These are phyloP conservation scores for Beta macrorhiza DNA, from an alignment of 179 eudicot species.

Conservation along the genomic window DNA sequence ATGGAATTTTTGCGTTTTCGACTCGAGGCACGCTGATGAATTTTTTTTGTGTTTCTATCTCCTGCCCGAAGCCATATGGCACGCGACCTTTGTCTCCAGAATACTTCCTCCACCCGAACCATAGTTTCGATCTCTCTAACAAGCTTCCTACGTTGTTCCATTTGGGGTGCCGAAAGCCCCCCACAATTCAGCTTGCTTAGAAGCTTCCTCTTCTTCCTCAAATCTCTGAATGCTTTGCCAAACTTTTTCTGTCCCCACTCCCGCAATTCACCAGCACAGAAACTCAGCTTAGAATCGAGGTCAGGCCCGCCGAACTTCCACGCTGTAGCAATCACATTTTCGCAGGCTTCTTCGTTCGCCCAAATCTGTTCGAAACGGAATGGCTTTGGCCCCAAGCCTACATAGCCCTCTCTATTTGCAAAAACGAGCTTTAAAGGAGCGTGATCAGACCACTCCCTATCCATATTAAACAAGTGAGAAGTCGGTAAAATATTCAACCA, in stretches of 20 bases:
- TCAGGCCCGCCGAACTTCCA: background rate
- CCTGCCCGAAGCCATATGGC: background rate
- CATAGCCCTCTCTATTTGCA: background rate
- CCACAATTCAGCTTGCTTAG: background rate
- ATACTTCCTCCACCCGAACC: too few species aligned
- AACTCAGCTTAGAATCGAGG: too few species aligned
- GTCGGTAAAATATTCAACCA: background rate
- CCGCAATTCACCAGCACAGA: background rate
- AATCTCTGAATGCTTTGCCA: background rate
- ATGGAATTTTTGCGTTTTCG: background rate
- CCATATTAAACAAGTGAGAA: background rate
- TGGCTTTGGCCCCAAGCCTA: background rate
- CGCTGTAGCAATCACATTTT: too few species aligned
- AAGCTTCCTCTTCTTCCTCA: background rate
- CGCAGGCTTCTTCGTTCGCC: background rate
- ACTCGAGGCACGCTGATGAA: background rate
- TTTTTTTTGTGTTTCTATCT: conserved; percentile 1
- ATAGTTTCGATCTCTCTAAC: background rate
- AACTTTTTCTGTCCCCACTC: background rate
- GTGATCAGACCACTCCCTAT: background rate
- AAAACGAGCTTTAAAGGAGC: background rate
- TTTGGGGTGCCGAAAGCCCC: rapidly evolving
- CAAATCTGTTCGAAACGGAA: background rate
- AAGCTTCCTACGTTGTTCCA: background rate
- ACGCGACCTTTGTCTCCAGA: too few species aligned